phyloP scores from a whole-genome alignment of 169 alveolate species.

The Plasmodium adleri region DNA sequence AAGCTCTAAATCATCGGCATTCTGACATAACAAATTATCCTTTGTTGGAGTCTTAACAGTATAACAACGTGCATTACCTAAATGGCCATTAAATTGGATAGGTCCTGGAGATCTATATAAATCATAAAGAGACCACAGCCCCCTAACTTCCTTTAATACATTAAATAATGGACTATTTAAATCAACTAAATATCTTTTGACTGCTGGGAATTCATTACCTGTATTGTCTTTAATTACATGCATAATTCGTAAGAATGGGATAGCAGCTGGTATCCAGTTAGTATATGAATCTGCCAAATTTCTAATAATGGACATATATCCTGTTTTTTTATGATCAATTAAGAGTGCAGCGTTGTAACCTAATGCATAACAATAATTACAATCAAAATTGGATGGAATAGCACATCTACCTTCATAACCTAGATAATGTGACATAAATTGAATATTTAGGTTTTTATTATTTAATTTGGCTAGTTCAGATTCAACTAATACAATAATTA shows the following conservation, averaged over 20 bases:
- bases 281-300: slow-evolving; percentile 88
- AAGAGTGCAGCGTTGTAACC: slow-evolving; percentile 96
- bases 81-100: slow-evolving; percentile 92
- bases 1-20: slow-evolving; percentile 38
- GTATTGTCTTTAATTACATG: slow-evolving; percentile 81
- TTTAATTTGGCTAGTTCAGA: slow-evolving; percentile 78
- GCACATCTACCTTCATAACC: slow-evolving; percentile 99
- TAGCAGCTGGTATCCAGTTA: slow-evolving; percentile 94
- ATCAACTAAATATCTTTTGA: slow-evolving; percentile 95
- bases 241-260: slow-evolving; percentile 89
- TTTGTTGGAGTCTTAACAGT: slow-evolving; percentile 72
- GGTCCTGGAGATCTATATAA: slow-evolving; percentile 97
- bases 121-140: slow-evolving; percentile 94
- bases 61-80: slow-evolving; percentile 80
- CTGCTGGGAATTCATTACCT: slow-evolving; percentile 84
- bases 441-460: slow-evolving; percentile 78
- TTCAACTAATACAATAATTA: slow-evolving; percentile 94
- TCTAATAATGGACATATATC: slow-evolving; percentile 94
- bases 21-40: slow-evolving; percentile 41
- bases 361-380: slow-evolving; percentile 97
- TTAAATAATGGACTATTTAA: slow-evolving; percentile 93
- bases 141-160: slow-evolving; percentile 93
- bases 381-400: slow-evolving; percentile 96
- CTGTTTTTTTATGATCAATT: slow-evolving; percentile 92
- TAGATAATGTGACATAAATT: slow-evolving; percentile 93